Evolutionary conservation across 2,329 filamentous ascomycete species (phyloP), one percentile per base, ranked within the genome.

Genomic region (Aaosphaeria pasadenensis): DNA sequence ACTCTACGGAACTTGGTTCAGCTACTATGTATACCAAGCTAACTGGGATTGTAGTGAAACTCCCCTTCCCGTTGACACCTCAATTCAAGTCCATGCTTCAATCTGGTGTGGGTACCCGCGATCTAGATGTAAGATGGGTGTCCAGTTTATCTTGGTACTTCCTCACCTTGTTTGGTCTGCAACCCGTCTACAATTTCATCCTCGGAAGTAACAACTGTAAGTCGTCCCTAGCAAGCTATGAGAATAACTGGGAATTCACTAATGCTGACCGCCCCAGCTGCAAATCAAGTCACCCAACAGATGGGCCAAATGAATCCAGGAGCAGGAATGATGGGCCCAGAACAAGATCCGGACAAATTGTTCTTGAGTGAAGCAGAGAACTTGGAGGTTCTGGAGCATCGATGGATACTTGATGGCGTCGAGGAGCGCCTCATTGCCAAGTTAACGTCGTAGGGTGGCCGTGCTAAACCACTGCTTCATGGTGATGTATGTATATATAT

Each of bases 11-110:
- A 24, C 17, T 24, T 24, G 17, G 17, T 24, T 24, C 17, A 24
- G 17, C 17, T 24, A 24, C 17, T 24, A 24, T 24, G 17, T 24
- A 24, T 24, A 24, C 3, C 17, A 24, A 24, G 17, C 17, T 24
- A 24, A 24, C 17, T 24, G 17, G 17, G 17, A 24, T 24, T 28
- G 52, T 59, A 85, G 91, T 99, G 83, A 96, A 96, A 85, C 75
- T 99, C 29, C 94, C 94, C 0, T 99, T 99, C 71, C 94, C 95
- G 4, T 81, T 99, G 57, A 99, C 94, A 31, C 91, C 96, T 71
- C 95, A 96, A 71, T 99, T 99, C 82, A 99, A 99, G 80, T 94
- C 90, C 59, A 99, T 99, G 94, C 80, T 99, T 45, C 94, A 99
- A 75, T 92, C 92, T 39, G 94, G 94, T 62, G 92, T 99, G 40